phyloP scores from a whole-genome alignment of 176 grass and related monocot species.

The Coix lacrymajobi region DNA sequence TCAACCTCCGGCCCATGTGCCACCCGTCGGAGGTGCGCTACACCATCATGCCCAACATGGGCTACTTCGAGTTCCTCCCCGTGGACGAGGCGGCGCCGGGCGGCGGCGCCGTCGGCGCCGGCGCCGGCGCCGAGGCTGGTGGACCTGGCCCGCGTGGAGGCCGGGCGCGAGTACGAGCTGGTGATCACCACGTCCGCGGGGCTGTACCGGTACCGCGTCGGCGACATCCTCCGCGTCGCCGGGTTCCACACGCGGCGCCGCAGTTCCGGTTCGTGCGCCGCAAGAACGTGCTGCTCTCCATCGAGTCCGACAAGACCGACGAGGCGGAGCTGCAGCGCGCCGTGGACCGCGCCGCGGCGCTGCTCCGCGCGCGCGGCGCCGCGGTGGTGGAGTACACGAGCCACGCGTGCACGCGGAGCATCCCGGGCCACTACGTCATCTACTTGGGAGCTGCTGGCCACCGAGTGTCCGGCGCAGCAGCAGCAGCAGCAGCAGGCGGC shows the following conservation, averaged over 20 bases:
- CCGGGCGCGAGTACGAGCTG: slow-evolving; percentile 55
- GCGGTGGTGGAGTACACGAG: slow-evolving; percentile 65
- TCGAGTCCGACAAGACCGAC: slow-evolving; percentile 76
- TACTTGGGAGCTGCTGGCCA: slow-evolving; percentile 64
- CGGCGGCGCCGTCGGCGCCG: background rate
- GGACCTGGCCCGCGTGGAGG: slow-evolving; percentile 46
- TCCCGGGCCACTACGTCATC: slow-evolving; percentile 75
- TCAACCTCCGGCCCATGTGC: slow-evolving; percentile 69
- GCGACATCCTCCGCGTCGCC: slow-evolving; percentile 51
- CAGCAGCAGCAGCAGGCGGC: too few species aligned
- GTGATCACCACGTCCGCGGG: slow-evolving; percentile 74
- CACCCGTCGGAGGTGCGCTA: slow-evolving; percentile 48
- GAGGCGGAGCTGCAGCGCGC: slow-evolving; percentile 74
- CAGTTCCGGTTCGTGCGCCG: slow-evolving; percentile 68
- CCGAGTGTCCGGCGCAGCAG: background rate
- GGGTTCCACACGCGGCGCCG: slow-evolving; percentile 71
- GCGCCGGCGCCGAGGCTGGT: background rate
- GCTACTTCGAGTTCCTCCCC: slow-evolving; percentile 73
- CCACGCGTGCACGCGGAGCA: slow-evolving; percentile 47
- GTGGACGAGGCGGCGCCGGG: slow-evolving; percentile 25
- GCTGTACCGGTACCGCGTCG: slow-evolving; percentile 63
- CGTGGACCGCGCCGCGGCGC: slow-evolving; percentile 43
- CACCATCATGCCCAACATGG: slow-evolving; percentile 84
- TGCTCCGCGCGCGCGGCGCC: slow-evolving; percentile 32
- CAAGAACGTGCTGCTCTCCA: slow-evolving; percentile 69